Evolutionary conservation across 805 yeast species (phyloP).

Genomic region (Yarrowia sp.): DNA sequence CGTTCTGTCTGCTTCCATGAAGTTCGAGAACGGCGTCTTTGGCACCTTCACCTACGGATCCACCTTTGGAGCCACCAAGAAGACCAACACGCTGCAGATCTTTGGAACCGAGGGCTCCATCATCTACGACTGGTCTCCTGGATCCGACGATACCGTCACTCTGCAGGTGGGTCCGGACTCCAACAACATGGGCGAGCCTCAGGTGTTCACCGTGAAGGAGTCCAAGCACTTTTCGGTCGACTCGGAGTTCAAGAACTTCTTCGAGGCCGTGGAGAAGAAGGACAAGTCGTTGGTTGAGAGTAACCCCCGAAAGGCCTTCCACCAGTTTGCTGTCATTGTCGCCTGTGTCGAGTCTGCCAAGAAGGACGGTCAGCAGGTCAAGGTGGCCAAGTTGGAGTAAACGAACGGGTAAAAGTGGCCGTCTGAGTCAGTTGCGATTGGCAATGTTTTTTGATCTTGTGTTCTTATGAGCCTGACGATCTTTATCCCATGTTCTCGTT

Average conservation of each 20-base stretch:
- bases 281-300: constrained; percentile 65
- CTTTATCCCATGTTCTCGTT: too few relatives aligned
- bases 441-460: too few relatives aligned
- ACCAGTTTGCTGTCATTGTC: constrained; percentile 88
- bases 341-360: constrained; percentile 79
- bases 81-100: constrained; percentile 69
- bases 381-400: constrained; percentile 43
- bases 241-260: constrained; percentile 62
- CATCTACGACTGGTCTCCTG: constrained; percentile 59
- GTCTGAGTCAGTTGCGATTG: too few relatives aligned
- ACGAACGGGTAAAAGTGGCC: background rate
- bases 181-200: constrained; percentile 42
- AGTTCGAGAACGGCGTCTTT: constrained; percentile 65
- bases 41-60: constrained; percentile 91
- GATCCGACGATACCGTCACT: constrained; percentile 45
- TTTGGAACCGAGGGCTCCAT: constrained; percentile 83
- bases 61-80: constrained; percentile 81
- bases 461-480: too few relatives aligned
- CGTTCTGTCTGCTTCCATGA: constrained; percentile 72
- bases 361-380: constrained; percentile 50
- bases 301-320: constrained; percentile 84
- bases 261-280: constrained; percentile 64
- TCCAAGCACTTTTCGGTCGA: constrained; percentile 45
- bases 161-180: constrained; percentile 47
- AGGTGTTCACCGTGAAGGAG: constrained; percentile 48